phyloP scores from a whole-genome alignment of 208 protist species.

The Leptomonas pyrrhocoris region DNA sequence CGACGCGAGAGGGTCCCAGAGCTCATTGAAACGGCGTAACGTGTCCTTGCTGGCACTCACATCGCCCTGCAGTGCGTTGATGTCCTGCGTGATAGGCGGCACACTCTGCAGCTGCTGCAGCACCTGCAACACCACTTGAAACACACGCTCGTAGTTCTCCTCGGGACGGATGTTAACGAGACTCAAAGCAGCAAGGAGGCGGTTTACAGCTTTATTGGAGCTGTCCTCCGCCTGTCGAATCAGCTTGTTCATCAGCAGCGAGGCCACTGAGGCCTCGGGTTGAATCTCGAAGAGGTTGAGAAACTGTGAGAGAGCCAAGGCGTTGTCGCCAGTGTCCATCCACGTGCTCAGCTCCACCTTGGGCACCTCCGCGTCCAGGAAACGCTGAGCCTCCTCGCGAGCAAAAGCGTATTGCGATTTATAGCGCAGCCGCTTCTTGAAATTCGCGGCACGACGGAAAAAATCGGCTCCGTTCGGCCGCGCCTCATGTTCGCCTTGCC shows the following conservation, averaged over 20 bases:
- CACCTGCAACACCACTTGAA: slow-evolving; percentile 55
- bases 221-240: slow-evolving; percentile 60
- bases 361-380: slow-evolving; percentile 83
- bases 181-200: slow-evolving; percentile 45
- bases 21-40: not conserved
- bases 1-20: slow-evolving; percentile 39
- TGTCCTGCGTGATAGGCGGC: not conserved
- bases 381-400: slow-evolving; percentile 70
- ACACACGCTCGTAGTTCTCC: slow-evolving; percentile 78
- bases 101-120: slow-evolving; percentile 31
- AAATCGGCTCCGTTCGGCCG: slow-evolving; percentile 39
- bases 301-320: slow-evolving; percentile 73
- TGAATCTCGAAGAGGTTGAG: slow-evolving; percentile 80
- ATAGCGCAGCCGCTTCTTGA: slow-evolving; percentile 70
- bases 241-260: slow-evolving; percentile 70
- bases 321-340: slow-evolving; percentile 78
- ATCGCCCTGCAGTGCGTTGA: not conserved
- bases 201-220: slow-evolving; percentile 12
- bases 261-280: slow-evolving; percentile 57
- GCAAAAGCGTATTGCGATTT: slow-evolving; percentile 70
- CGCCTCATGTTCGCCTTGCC: not conserved
- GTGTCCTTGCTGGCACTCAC: not conserved
- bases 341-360: slow-evolving; percentile 56
- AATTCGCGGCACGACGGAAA: slow-evolving; percentile 39
- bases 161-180: slow-evolving; percentile 51